Conservation (phyloP, 441 rosid species). For the Iberis amara region DNA sequence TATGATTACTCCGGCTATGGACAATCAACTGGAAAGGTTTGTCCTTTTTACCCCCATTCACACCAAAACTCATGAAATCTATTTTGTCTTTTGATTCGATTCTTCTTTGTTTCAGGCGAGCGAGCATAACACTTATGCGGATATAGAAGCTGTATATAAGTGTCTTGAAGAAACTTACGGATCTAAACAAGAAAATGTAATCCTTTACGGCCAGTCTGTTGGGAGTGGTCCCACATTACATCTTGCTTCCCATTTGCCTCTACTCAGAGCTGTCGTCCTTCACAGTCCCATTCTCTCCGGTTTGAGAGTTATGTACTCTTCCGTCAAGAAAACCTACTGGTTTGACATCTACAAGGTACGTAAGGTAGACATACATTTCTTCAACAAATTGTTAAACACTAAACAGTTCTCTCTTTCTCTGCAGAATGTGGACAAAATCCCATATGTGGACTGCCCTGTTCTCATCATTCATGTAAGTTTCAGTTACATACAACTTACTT, state of each 20-base stretch:
- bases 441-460: constrained; percentile 72
- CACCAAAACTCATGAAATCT: too few species aligned
- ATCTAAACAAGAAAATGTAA: neutral
- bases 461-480: constrained; percentile 69
- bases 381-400: neutral
- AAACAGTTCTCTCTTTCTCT: too few species aligned
- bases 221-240: neutral
- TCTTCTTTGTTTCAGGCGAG: neutral
- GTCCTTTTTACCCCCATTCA: neutral
- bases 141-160: neutral
- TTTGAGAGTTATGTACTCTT: neutral
- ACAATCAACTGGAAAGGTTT: neutral
- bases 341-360: neutral
- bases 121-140: neutral
- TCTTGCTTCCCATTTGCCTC: neutral
- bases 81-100: neutral
- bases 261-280: neutral
- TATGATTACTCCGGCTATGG: neutral
- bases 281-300: neutral
- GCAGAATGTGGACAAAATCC: constrained; percentile 91
- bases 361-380: too few species aligned
- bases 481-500: neutral
- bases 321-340: neutral
- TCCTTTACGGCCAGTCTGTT: neutral
- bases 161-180: neutral